A percentile compares a stretch with the other conserved stretches of the same genome.
phyloP scores from a whole-genome alignment of 2,329 filamentous ascomycete genomes.

The Mycosphaerella arachidis region DNA sequence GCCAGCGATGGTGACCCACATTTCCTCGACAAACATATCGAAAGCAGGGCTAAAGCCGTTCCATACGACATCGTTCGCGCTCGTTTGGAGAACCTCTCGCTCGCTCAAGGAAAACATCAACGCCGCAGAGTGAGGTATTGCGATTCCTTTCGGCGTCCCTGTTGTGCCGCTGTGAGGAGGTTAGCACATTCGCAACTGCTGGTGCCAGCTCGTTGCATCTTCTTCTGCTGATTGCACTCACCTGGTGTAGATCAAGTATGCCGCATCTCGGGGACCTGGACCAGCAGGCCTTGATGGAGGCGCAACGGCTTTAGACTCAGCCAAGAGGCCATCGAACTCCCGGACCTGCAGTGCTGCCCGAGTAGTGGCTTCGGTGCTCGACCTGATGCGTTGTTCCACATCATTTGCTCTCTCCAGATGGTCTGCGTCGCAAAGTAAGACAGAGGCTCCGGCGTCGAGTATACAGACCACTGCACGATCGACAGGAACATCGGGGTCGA shows the following conservation, averaged over 20 bases:
- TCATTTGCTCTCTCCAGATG: constrained; percentile 16
- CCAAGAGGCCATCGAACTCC: constrained; percentile 10
- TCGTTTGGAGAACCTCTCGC: constrained; percentile 19
- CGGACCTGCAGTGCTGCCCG: constrained; percentile 7
- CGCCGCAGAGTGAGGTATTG: constrained; percentile 21
- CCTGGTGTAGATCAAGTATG: constrained; percentile 29
- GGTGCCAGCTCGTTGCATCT: no score
- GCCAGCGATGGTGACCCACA: constrained; percentile 24
- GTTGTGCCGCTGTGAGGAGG: constrained; percentile 16
- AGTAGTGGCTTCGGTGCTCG: neutral
- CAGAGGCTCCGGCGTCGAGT: constrained; percentile 14
- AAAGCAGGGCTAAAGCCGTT: constrained; percentile 24
- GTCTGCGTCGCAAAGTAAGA: constrained; percentile 18
- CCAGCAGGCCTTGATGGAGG: neutral
- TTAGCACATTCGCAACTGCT: no score
- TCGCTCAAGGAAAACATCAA: constrained; percentile 19
- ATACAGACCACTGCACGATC: constrained; percentile 20
- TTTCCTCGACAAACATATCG: constrained; percentile 26
- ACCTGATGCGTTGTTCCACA: constrained; percentile 10
- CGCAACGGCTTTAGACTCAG: neutral
- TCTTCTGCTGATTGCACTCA: no score
- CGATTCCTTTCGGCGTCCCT: constrained; percentile 27
- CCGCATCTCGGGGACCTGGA: constrained; percentile 17
- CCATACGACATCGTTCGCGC: constrained; percentile 17
- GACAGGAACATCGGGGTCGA: constrained; percentile 24